Base-by-base conservation (phyloP, 768 basidiomycete genomes). In the Panaeolus papilionaceus region DNA sequence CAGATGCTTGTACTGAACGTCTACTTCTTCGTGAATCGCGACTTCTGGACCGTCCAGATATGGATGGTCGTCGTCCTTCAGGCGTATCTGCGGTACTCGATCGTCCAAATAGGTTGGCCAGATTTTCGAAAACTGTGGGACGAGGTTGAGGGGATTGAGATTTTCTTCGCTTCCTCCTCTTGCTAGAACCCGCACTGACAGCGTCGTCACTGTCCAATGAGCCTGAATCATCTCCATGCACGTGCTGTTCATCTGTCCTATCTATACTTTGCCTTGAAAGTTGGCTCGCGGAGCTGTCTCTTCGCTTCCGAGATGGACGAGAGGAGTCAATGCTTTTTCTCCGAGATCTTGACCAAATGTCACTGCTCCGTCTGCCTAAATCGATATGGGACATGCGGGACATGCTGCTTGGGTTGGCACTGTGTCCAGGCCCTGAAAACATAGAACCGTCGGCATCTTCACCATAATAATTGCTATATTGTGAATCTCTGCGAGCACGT, bases 381-480 rank as follows among this genome's bases (percentile, higher is more conserved):
- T 86, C 89, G 39, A 85, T 77, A 62, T 89, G 83, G 16, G 90
- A 86, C 93, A 95, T 95, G 66, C 90, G 84, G 7, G 93, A 93
- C 16, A 89, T 86, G 71, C 92, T 93, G 74, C 90, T 93, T 0
- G 93, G 93, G 71, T 92, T 88, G 33, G 84, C 88, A 38, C 80
- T 79, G 76, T 92, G 89, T 8, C 86, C 87, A 4, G 90, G 93
- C 0, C 93, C 93, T 71, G 91, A 90, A 75, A 94, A 95, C 84
- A 93, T 88, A 26, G 88, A 78, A 20, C 88, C 88, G 61, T 87
- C 87, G 62, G 83, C 87, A 70, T 87, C 85, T 68, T 85, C 87
- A 45, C 85, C 88, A 63, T 89, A 86, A 63, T 82, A 79, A 39
- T 80, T 78, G 73, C 87, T 88, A 71, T 87, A 85, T 63, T 89